These are phyloP conservation scores for Dissophora globulifera DNA, from an alignment of 192 early-diverging fungal species.

Conservation along the genomic window DNA sequence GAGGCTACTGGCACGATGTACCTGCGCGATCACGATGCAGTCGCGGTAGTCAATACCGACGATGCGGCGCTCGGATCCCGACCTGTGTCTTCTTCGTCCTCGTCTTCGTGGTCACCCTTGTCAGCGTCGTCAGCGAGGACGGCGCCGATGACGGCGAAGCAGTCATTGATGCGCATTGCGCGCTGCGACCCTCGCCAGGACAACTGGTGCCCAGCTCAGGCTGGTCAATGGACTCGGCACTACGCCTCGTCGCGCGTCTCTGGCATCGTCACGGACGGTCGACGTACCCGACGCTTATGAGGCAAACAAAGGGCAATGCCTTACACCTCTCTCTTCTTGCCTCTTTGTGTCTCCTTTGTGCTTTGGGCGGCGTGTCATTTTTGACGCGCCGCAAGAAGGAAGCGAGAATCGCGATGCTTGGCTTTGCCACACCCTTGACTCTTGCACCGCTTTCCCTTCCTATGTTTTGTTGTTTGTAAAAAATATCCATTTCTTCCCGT, in stretches of 20 bases:
- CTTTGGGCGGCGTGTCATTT: no score
- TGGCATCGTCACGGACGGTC: constrained; percentile 38
- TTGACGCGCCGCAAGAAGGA: no score
- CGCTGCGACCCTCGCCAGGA: constrained; percentile 31
- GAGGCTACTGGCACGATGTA: constrained; percentile 13
- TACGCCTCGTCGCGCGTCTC: constrained; percentile 37
- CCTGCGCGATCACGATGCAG: constrained; percentile 1
- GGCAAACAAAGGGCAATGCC: constrained; percentile 1
- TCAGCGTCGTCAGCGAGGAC: no score
- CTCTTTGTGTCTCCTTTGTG: not conserved
- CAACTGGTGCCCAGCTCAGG: constrained; percentile 34
- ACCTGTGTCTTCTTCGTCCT: constrained; percentile 1
- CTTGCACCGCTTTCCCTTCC: not conserved
- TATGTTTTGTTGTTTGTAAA: not conserved
- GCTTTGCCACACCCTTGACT: not conserved
- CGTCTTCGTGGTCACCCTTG: constrained; percentile 4
- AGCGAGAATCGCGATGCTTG: no score
- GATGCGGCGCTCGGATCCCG: not conserved
- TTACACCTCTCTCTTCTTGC: not conserved
- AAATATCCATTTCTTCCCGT: not conserved
- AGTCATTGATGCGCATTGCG: constrained; percentile 42
- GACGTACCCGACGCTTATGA: constrained; percentile 34
- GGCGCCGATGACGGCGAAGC: constrained; percentile 21
- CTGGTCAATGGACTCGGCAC: constrained; percentile 43
- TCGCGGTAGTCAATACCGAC: not conserved